phyloP scores from a whole-genome alignment of 2,329 filamentous ascomycete genomes.

The Massarina eburnea region DNA sequence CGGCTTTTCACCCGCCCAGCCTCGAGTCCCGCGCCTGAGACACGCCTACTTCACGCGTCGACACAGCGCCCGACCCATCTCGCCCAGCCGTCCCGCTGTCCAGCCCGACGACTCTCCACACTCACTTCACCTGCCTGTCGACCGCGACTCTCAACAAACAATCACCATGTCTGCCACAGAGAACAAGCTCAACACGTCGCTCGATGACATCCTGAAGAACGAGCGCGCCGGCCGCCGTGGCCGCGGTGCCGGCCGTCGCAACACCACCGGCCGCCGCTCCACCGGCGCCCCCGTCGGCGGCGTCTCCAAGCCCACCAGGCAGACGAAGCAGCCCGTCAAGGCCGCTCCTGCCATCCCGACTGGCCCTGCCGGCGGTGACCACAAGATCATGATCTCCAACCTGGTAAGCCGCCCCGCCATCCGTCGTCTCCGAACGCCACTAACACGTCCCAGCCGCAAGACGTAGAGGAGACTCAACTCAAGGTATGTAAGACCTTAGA shows the following conservation, averaged over 20 bases:
- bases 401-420: conserved; percentile 67
- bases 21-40: not conserved
- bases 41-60: not conserved
- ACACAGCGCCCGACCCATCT: conserved; percentile 5
- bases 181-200: conserved; percentile 93
- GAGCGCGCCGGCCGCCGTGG: conserved; percentile 59
- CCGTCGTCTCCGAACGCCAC: conserved; percentile 22
- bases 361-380: conserved; percentile 66
- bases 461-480: conserved; percentile 95
- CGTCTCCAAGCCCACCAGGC: conserved; percentile 73
- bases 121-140: conserved; percentile 13
- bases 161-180: conserved; percentile 60
- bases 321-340: conserved; percentile 60
- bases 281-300: conserved; percentile 74
- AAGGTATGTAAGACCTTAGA: conserved; percentile 96
- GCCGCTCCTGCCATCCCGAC: conserved; percentile 67
- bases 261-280: conserved; percentile 53
- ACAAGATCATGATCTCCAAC: conserved; percentile 98
- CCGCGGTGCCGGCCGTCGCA: conserved; percentile 50
- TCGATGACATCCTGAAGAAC: conserved; percentile 93
- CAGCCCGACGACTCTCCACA: conserved; percentile 5
- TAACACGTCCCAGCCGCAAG: conserved; percentile 74
- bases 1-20: not conserved
- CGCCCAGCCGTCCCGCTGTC: conserved; percentile 10
- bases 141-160: conserved; percentile 10